Conservation (phyloP, 2,329 filamentous ascomycete genomes). For the Aspergillus brasiliensis region DNA sequence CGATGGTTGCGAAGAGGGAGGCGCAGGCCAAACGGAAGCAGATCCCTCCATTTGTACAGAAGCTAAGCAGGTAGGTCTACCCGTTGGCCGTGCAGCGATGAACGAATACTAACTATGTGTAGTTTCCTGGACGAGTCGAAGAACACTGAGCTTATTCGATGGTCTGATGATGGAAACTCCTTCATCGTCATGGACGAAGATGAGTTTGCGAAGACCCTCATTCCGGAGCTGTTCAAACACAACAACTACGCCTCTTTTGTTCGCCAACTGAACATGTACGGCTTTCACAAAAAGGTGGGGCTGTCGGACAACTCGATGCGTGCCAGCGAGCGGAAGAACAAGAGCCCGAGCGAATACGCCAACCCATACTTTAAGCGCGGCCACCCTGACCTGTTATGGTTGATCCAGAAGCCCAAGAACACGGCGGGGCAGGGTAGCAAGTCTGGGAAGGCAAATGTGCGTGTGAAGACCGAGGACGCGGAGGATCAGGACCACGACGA, state of each 20-base stretch:
- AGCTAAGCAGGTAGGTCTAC: slow-evolving; percentile 80
- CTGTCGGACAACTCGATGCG: slow-evolving; percentile 97
- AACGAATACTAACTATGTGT: slow-evolving; percentile 15
- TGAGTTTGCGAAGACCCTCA: slow-evolving; percentile 73
- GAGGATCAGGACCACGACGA: slow-evolving; percentile 66
- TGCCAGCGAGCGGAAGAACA: slow-evolving; percentile 93
- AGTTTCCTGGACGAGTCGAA: slow-evolving; percentile 93
- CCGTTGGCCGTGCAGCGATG: not conserved
- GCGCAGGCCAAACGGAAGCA: slow-evolving; percentile 88
- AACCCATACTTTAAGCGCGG: slow-evolving; percentile 95
- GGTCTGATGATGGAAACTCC: slow-evolving; percentile 94
- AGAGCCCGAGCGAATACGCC: slow-evolving; percentile 96
- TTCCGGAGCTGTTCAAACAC: slow-evolving; percentile 76
- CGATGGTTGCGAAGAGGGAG: slow-evolving; percentile 80
- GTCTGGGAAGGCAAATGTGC: slow-evolving; percentile 47
- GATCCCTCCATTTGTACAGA: slow-evolving; percentile 97
- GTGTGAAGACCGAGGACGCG: slow-evolving; percentile 59
- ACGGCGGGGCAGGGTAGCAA: slow-evolving; percentile 58
- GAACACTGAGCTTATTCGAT: slow-evolving; percentile 92
- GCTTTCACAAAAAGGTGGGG: slow-evolving; percentile 72
- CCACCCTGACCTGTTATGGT: slow-evolving; percentile 88
- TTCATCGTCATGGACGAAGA: slow-evolving; percentile 98
- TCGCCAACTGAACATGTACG: slow-evolving; percentile 68
- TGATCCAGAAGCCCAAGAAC: slow-evolving; percentile 93
- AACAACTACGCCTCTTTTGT: slow-evolving; percentile 80